These are phyloP conservation scores for Delonix regia DNA, from an alignment of 306 rosid genomes.

Conservation along the genomic window DNA sequence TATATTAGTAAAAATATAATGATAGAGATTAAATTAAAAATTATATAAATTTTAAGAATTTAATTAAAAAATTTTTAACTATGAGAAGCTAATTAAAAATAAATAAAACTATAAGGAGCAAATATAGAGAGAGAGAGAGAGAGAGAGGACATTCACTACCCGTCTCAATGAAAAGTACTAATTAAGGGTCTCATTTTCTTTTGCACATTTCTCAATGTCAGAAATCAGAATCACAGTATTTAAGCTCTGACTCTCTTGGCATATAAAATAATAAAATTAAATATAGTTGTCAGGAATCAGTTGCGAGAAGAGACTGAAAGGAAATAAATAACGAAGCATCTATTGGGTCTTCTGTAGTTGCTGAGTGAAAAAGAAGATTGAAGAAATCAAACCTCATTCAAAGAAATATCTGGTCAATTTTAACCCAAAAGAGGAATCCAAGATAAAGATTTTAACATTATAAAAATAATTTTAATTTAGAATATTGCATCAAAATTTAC, in stretches of 20 bases:
- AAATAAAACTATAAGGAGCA: too few relatives aligned
- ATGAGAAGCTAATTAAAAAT: too few relatives aligned
- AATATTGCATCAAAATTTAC: too few relatives aligned
- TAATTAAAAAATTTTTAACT: too few relatives aligned
- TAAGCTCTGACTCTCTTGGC: not conserved
- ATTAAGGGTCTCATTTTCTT: not conserved
- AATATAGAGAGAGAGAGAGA: not conserved
- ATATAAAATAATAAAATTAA: not conserved
- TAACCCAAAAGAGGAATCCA: not conserved
- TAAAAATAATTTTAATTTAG: not conserved
- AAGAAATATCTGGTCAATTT: not conserved
- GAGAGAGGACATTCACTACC: conserved; percentile 1
- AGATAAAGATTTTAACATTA: not conserved
- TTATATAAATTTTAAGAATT: too few relatives aligned
- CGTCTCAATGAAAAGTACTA: not conserved
- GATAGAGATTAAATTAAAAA: too few relatives aligned
- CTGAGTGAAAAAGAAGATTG: not conserved
- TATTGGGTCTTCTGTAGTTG: not conserved
- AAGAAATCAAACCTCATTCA: not conserved
- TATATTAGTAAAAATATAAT: too few relatives aligned
- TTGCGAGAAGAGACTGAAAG: not conserved
- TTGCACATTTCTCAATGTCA: conserved; percentile 8
- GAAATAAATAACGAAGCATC: not conserved
- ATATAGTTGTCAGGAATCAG: not conserved
- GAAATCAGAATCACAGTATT: not conserved